Evolutionary conservation across 1,139 yeast genomes (phyloP), one percentile per base, ranked within the genome.

Genomic region (Candida sp.): DNA sequence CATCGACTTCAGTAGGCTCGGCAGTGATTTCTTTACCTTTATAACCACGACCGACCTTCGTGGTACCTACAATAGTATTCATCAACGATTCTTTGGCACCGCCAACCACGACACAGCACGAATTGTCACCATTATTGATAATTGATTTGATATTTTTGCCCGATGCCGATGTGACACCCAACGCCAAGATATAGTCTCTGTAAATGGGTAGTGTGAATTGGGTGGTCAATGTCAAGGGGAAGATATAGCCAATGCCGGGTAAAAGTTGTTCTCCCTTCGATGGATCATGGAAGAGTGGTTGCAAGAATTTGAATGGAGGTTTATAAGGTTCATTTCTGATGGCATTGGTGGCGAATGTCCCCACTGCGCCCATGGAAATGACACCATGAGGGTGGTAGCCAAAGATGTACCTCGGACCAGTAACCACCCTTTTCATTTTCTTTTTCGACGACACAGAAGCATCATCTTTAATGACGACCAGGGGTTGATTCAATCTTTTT

Each of bases 351-450:
- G 85, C 93, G 55, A 93, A 74, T 0, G 84, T 84, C 4, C 97
- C 97, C 63, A 93, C 82, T 0, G 86, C 95, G 1, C 98, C 97
- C 79, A 91, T 77, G 0, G 97, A 89, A 23, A 91, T 90, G 8
- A 93, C 91, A 0, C 99, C 99, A 61, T 93, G 99, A 0, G 99
- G 99, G 63, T 91, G 98, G 58, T 89, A 87, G 0, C 97, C 96
- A 64, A 93, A 91, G 1, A 93, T 81, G 60, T 93, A 93, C 38
- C 86, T 73, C 1, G 95, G 90, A 0, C 93, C 95, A 1, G 81
- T 70, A n/a, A 69, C 58, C 2, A 73, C 66, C 33, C 60, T 63
- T 35, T 60, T 65, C 30, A 51, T 55, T 37, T 53, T 57, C 38
- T 47, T 41, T 25, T 33, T 44, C 29, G 43, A 36, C 9, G 45